Evolutionary conservation across 1,284 basidiomycete genomes (phyloP).

Genomic region (Tilletia indica): DNA sequence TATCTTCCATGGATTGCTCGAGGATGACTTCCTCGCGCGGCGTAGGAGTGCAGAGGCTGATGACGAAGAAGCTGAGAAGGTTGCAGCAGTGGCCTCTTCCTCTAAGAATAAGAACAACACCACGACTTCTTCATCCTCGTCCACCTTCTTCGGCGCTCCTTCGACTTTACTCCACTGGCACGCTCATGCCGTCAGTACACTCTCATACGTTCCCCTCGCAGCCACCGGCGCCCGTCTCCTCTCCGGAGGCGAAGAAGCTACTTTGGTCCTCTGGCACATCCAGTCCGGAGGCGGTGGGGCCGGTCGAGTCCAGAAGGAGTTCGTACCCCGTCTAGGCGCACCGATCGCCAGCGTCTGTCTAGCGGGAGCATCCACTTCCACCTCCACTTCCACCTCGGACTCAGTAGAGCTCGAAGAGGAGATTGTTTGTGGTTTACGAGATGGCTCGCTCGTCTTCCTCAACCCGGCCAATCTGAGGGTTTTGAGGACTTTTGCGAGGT

Average conservation of each 20-base stretch:
- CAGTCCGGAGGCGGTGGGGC: conserved; percentile 26
- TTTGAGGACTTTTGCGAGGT: conserved; percentile 72
- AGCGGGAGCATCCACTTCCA: conserved; percentile 61
- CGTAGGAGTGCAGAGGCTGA: background rate
- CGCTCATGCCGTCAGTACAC: conserved; percentile 84
- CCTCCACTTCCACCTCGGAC: conserved; percentile 16
- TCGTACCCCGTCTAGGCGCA: conserved; percentile 86
- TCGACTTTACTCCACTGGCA: conserved; percentile 95
- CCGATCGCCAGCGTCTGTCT: conserved; percentile 66
- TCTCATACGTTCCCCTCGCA: conserved; percentile 71
- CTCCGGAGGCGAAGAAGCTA: conserved; percentile 92
- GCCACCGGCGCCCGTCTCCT: conserved; percentile 83
- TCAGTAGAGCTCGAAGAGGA: conserved; percentile 65
- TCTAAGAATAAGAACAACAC: no score
- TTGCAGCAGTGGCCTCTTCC: no score
- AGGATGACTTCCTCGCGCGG: conserved; percentile 8
- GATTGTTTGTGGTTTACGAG: conserved; percentile 77
- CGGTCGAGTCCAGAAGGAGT: conserved; percentile 63
- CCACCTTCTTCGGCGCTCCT: conserved; percentile 58
- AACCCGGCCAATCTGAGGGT: conserved; percentile 71
- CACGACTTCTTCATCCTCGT: no score
- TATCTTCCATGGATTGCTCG: conserved; percentile 55
- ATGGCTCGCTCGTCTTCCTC: conserved; percentile 79
- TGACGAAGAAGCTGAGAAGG: background rate
- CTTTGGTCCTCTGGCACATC: conserved; percentile 81